Base-by-base conservation (phyloP, 1,139 yeast genomes). In the Candida sp. region DNA sequence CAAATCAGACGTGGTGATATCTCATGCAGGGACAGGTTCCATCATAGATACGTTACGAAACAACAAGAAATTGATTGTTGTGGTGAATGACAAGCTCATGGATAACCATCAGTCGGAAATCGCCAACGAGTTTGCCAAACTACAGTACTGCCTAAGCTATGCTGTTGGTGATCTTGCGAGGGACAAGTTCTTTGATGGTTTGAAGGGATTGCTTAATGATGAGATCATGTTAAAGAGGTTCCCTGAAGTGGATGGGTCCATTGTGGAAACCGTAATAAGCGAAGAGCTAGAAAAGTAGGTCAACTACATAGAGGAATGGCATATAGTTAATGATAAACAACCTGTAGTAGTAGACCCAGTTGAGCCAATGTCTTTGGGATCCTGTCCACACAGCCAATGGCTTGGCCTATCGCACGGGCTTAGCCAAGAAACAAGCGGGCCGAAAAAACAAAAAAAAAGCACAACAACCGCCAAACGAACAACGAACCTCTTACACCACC, bases 11-110 rank as follows among this genome's bases (percentile, higher is more conserved):
- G 60, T 90, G 42, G 88, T 93, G 6, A 78, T 94, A 9, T 86
- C 97, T 1, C 98, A 94, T 66, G 98, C 97, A 0, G 98, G 96
- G 2, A 90, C 98, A 0, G 99, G 99, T 1, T 89, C 97, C 0
- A 89, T 94, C 7, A 68, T 94, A 23, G 99, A 94, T 61, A 80
- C 90, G 0, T 68, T 91, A 37, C 74, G 93, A 25, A 66, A 74
- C 32, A 54, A 70, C 3, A 84, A 82, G 61, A 83, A 80, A 22
- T 70, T 93, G 50, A 71, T 93, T 2, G 94, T 88, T 5, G 87
- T 91, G 32, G 82, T 85, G 7, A 94, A 94, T 66, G 77, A 80
- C 9, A 58, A 65, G 4, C 75, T 94, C 23, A 88, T 90, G 93
- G 90, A 90, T 63, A 90, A 91, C 65, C 99, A 94, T 66, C 98